Evolutionary conservation across 371 early-diverging fungal species (phyloP).

Genomic region (Mucor plumbeus): DNA sequence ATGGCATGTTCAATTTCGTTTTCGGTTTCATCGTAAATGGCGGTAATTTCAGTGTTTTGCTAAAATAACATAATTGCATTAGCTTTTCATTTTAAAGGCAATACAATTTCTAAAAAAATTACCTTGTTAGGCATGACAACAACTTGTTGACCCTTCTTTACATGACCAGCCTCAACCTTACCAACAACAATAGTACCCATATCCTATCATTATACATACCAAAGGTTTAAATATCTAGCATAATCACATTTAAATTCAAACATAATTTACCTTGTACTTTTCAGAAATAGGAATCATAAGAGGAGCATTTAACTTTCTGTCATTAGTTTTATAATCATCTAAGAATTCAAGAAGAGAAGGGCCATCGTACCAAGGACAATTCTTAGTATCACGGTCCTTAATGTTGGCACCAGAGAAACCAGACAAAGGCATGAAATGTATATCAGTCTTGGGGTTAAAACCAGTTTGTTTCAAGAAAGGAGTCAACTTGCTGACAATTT

Average conservation of each 20-base stretch:
- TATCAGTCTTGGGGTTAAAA: slow-evolving; percentile 88
- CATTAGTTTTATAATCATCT: slow-evolving; percentile 79
- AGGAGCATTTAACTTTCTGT: slow-evolving; percentile 87
- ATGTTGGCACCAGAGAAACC: slow-evolving; percentile 97
- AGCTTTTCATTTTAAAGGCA: background rate
- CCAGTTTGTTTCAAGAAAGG: slow-evolving; percentile 94
- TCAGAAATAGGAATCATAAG: slow-evolving; percentile 94
- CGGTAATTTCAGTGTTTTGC: slow-evolving; percentile 72
- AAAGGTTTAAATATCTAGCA: background rate
- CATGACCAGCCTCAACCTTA: slow-evolving; percentile 93
- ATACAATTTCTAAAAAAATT: slow-evolving; percentile 1
- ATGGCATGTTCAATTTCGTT: slow-evolving; percentile 79
- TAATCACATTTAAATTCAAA: background rate
- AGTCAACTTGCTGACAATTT: slow-evolving; percentile 79
- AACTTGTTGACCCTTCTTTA: slow-evolving; percentile 84
- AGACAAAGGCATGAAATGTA: slow-evolving; percentile 91
- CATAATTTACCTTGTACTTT: slow-evolving; percentile 75
- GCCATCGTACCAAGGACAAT: slow-evolving; percentile 88
- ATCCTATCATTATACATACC: slow-evolving; percentile 56
- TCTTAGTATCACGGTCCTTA: slow-evolving; percentile 73
- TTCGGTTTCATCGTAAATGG: slow-evolving; percentile 85
- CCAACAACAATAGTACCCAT: slow-evolving; percentile 96
- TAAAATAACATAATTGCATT: slow-evolving; percentile 7
- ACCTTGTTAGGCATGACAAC: slow-evolving; percentile 94
- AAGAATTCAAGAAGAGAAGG: slow-evolving; percentile 91